These are phyloP conservation scores for Piloderma croceum DNA, from an alignment of 768 basidiomycete species.

Conservation along the genomic window DNA sequence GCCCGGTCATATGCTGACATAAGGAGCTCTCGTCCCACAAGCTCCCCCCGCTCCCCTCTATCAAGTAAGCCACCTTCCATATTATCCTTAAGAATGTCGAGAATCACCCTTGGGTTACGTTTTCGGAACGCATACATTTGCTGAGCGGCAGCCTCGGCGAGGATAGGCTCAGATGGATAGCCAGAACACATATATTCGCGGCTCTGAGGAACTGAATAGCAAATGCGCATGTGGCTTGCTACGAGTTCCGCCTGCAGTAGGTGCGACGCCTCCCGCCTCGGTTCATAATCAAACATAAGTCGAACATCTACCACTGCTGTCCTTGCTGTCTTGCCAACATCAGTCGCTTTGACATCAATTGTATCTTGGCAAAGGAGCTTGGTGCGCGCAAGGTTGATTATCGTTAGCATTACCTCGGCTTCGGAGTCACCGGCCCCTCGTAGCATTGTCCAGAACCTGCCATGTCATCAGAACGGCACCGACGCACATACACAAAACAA, in stretches of 20 bases:
- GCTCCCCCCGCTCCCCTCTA: conserved; percentile 18
- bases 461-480: no score
- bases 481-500: no score
- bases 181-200: conserved; percentile 21
- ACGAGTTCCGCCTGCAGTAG: conserved; percentile 16
- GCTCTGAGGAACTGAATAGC: conserved; percentile 19
- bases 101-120: no score
- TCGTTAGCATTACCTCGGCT: no score
- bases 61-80: conserved; percentile 10
- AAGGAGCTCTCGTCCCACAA: conserved; percentile 21
- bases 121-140: conserved; percentile 6
- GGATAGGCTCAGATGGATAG: conserved; percentile 30
- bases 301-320: conserved; percentile 13
- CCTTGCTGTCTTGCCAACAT: no score
- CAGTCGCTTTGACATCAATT: background rate
- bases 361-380: background rate
- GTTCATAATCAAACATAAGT: conserved; percentile 12
- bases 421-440: no score
- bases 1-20: conserved; percentile 20
- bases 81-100: conserved; percentile 3
- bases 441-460: no score
- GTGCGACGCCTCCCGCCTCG: conserved; percentile 3
- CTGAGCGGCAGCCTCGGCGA: conserved; percentile 26
- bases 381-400: no score
- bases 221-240: conserved; percentile 23